phyloP scores from a whole-genome alignment of 305 asterid genomes.

The Fraxinus nigra region DNA sequence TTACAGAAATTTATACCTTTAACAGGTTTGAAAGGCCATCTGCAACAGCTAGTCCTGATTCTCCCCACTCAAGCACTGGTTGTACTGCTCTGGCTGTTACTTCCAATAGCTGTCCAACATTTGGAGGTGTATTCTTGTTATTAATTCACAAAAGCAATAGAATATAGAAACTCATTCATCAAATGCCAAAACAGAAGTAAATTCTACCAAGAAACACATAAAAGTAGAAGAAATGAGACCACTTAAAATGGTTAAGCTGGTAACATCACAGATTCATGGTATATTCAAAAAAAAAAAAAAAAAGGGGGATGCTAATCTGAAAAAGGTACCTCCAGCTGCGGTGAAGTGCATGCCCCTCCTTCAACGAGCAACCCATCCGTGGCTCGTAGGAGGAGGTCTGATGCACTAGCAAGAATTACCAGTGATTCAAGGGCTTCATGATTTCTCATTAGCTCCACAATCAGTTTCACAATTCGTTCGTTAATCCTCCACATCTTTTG shows the following conservation, averaged over 20 bases:
- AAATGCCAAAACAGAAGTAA: neutral
- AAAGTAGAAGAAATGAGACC: neutral
- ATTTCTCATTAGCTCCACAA: constrained; percentile 92
- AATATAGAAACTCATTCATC: neutral
- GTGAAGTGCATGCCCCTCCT: constrained; percentile 97
- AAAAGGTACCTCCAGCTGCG: constrained; percentile 83
- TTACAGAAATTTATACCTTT: constrained; percentile 39
- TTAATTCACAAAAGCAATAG: constrained; percentile 9
- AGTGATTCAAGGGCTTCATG: constrained; percentile 84
- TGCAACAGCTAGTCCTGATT: constrained; percentile 53
- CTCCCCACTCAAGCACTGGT: constrained; percentile 66
- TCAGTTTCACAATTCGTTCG: constrained; percentile 83
- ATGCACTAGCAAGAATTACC: constrained; percentile 79
- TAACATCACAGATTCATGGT: neutral
- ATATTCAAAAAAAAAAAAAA: neutral
- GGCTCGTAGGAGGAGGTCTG: constrained; percentile 92
- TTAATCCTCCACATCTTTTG: constrained; percentile 92
- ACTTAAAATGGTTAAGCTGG: neutral
- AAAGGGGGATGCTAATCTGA: neutral
- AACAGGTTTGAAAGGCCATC: constrained; percentile 57
- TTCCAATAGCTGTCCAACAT: constrained; percentile 46
- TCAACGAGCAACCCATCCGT: constrained; percentile 99
- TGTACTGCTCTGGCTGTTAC: constrained; percentile 67
- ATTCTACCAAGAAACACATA: neutral
- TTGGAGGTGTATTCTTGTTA: neutral